A percentile compares a stretch with the other conserved stretches of the same genome.
phyloP scores from a whole-genome alignment of 2,329 filamentous ascomycete genomes.

The Colletotrichum siamense region DNA sequence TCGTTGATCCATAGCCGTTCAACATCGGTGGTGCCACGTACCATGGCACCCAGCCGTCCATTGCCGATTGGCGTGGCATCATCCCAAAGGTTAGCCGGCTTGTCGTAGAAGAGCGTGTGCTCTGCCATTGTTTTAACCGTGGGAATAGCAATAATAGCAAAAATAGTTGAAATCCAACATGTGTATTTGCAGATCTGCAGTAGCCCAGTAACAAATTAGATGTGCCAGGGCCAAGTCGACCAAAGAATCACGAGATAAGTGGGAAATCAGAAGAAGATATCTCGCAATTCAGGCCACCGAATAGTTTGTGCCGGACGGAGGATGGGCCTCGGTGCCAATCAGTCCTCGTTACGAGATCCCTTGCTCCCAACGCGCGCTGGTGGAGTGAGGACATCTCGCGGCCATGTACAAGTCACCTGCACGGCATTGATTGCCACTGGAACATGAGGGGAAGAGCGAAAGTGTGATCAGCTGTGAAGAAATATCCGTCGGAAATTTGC shows the following conservation, averaged over 20 bases:
- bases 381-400: not conserved
- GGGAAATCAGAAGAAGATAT: not conserved
- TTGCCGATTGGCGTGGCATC: conserved; percentile 45
- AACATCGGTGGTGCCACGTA: conserved; percentile 35
- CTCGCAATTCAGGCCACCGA: not conserved
- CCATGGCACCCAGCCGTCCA: conserved; percentile 41
- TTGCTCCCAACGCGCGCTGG: not conserved
- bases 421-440: not conserved
- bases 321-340: not conserved
- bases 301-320: not conserved
- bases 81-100: not conserved
- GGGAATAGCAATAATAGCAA: not conserved
- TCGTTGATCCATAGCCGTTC: conserved; percentile 50
- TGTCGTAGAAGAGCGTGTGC: not conserved
- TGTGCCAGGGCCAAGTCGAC: not conserved
- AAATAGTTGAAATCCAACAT: not conserved
- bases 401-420: not conserved
- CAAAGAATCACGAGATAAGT: not conserved
- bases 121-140: not conserved
- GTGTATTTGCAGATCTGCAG: not conserved
- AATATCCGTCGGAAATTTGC: not conserved
- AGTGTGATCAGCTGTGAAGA: not conserved
- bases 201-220: accelerated
- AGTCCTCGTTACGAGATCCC: not conserved
- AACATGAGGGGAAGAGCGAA: not conserved